These are phyloP conservation scores for Coemansia sp. DNA, from an alignment of 192 early-diverging fungal genomes.

Conservation along the genomic window DNA sequence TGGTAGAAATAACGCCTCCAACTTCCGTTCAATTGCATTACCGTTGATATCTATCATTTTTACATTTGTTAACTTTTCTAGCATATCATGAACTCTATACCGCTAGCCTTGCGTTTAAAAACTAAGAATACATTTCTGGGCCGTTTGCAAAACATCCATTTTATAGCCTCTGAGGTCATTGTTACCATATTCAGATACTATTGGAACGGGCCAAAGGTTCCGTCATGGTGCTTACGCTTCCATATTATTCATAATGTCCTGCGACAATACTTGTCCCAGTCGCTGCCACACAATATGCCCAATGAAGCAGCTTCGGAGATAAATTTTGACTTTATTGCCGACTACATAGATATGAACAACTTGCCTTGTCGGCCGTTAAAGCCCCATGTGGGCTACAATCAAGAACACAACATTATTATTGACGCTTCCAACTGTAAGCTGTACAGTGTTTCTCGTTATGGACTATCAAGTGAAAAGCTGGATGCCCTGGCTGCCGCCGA, in stretches of 20 bases:
- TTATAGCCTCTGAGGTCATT: conserved; percentile 16
- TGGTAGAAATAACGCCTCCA: no score
- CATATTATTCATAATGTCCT: conserved; percentile 37
- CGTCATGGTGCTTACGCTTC: conserved; percentile 29
- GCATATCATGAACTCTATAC: not conserved
- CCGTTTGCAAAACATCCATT: conserved; percentile 32
- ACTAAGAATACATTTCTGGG: conserved; percentile 26
- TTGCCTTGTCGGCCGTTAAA: conserved; percentile 20
- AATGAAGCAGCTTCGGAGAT: conserved; percentile 29
- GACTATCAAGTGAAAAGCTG: conserved; percentile 22
- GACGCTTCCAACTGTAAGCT: not conserved
- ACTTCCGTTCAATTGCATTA: no score
- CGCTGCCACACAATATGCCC: conserved; percentile 32
- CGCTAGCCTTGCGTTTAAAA: conserved; percentile 24
- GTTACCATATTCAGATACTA: conserved; percentile 24
- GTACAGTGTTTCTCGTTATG: conserved; percentile 24
- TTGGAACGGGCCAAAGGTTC: conserved; percentile 31
- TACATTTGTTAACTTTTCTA: no score
- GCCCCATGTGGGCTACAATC: conserved; percentile 17
- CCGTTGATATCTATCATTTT: no score
- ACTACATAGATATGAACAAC: conserved; percentile 41
- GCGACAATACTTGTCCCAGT: conserved; percentile 29
- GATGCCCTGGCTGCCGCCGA: conserved; percentile 19
- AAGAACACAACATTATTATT: conserved; percentile 28
- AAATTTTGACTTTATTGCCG: conserved; percentile 26